These are phyloP conservation scores for Epichloe amarillans DNA, from an alignment of 2,329 filamentous ascomycete genomes.

Conservation along the genomic window DNA sequence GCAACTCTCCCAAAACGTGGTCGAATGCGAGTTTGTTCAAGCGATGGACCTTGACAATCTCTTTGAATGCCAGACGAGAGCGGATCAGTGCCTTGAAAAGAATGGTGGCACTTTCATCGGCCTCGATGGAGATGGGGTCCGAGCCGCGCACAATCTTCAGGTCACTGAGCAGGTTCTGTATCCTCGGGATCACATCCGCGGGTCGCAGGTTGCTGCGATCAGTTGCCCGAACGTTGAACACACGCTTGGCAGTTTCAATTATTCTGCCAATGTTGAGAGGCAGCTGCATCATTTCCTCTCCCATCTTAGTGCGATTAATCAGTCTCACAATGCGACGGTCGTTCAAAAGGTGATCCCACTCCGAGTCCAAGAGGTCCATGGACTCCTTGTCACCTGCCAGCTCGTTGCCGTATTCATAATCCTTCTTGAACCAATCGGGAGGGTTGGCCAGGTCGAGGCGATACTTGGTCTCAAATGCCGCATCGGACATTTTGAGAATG, in stretches of 20 bases:
- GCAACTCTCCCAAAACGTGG: conserved; percentile 80
- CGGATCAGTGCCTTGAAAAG: conserved; percentile 87
- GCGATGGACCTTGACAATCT: conserved; percentile 72
- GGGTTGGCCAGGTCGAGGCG: conserved; percentile 56
- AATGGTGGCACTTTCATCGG: conserved; percentile 75
- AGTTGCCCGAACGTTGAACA: conserved; percentile 79
- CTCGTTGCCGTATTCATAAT: conserved; percentile 66
- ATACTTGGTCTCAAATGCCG: conserved; percentile 68
- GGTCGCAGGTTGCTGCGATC: conserved; percentile 84
- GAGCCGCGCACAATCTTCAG: conserved; percentile 77
- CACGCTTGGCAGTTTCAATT: conserved; percentile 76
- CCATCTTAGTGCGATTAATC: conserved; percentile 54
- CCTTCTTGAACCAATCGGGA: conserved; percentile 46
- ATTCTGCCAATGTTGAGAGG: conserved; percentile 86
- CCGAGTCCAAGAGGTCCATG: conserved; percentile 74
- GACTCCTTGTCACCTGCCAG: conserved; percentile 78
- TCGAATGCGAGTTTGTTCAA: conserved; percentile 87
- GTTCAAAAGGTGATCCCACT: conserved; percentile 66
- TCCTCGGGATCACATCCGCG: conserved; percentile 68
- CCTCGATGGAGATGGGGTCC: conserved; percentile 72
- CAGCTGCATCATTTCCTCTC: conserved; percentile 77
- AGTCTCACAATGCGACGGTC: conserved; percentile 64
- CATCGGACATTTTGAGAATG: conserved; percentile 66
- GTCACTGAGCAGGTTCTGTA: conserved; percentile 60
- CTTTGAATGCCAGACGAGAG: conserved; percentile 83